Conservation (phyloP, 1,284 basidiomycete species). For the Cutaneotrichosporon cutaneum region DNA sequence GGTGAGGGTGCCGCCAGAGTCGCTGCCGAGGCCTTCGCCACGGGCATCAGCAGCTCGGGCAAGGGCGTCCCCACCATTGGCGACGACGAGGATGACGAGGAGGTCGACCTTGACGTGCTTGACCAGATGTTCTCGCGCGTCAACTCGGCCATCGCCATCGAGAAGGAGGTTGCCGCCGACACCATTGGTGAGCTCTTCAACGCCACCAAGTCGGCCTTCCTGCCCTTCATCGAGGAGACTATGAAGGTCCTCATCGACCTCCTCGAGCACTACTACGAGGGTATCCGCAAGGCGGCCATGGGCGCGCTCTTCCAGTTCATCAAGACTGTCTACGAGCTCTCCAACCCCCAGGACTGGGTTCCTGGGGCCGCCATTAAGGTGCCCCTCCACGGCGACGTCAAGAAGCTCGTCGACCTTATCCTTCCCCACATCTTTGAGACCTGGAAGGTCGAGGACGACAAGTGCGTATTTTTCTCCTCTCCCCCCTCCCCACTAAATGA, state of each 20-base stretch:
- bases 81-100: conserved; percentile 64
- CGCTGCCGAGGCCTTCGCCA: conserved; percentile 59
- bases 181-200: conserved; percentile 90
- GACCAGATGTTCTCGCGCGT: conserved; percentile 66
- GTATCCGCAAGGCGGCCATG: conserved; percentile 91
- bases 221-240: conserved; percentile 71
- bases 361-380: conserved; percentile 63
- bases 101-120: conserved; percentile 76
- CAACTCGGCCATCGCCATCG: conserved; percentile 94
- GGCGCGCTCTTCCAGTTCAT: conserved; percentile 87
- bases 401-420: conserved; percentile 75
- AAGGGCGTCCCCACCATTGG: conserved; percentile 52
- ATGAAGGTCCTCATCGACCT: conserved; percentile 79
- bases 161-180: conserved; percentile 99
- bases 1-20: conserved; percentile 36
- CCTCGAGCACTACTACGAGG: conserved; percentile 93
- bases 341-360: conserved; percentile 76
- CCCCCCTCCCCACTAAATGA: conserved; percentile 50
- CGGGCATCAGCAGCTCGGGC: conserved; percentile 63
- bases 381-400: conserved; percentile 73
- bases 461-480: conserved; percentile 63
- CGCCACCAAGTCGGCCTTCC: conserved; percentile 78
- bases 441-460: conserved; percentile 95
- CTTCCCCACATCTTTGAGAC: conserved; percentile 78
- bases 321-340: conserved; percentile 88